Conservation (phyloP, 2,329 filamentous ascomycete genomes). For the Hypoxylon sp. region DNA sequence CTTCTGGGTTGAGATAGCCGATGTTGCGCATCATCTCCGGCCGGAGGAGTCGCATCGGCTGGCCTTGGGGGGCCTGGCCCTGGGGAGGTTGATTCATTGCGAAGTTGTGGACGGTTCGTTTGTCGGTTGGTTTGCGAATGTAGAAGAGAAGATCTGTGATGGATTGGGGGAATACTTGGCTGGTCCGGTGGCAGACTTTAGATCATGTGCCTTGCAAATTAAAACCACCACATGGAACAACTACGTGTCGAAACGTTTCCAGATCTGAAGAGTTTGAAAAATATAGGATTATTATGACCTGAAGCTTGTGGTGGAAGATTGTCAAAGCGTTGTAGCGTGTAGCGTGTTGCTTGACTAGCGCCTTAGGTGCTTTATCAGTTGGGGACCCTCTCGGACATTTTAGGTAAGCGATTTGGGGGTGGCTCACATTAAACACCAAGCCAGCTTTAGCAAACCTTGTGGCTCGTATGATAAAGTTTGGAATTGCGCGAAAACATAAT, state of each 20-base stretch:
- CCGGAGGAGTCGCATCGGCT: conserved; percentile 50
- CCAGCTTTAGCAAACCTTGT: too few species aligned
- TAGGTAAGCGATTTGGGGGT: neutral
- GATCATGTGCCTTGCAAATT: neutral
- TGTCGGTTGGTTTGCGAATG: neutral
- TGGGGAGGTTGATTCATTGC: conserved; percentile 42
- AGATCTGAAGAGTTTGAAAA: too few species aligned
- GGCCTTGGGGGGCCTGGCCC: conserved; percentile 38
- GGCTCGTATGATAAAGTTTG: too few species aligned
- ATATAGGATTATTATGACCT: neutral
- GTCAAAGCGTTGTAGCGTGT: neutral
- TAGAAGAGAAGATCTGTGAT: neutral
- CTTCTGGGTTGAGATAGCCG: conserved; percentile 63
- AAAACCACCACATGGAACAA: neutral
- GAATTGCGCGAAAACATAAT: too few species aligned
- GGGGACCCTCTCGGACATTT: neutral
- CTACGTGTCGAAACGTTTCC: neutral
- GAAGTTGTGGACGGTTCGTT: neutral
- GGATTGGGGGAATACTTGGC: neutral
- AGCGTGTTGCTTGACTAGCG: neutral
- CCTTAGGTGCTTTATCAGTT: neutral
- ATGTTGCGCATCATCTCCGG: conserved; percentile 65
- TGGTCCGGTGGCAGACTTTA: neutral
- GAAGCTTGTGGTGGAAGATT: neutral
- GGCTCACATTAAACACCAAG: too few species aligned